phyloP scores from a whole-genome alignment of 371 early-diverging fungal species.

The Apophysomyces ossiformis region DNA sequence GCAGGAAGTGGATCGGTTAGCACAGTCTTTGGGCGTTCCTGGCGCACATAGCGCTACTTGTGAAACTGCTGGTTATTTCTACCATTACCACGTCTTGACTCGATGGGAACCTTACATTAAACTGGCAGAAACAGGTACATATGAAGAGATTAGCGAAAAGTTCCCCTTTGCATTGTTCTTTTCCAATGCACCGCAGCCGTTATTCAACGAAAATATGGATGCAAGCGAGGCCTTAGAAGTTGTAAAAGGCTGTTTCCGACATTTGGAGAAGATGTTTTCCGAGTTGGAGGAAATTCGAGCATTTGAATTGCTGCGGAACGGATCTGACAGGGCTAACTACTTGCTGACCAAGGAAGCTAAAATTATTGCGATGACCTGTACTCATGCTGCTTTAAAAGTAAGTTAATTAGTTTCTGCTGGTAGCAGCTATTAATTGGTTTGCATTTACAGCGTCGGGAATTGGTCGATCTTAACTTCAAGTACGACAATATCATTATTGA shows the following conservation, averaged over 20 bases:
- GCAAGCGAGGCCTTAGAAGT: conserved; percentile 58
- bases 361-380: conserved; percentile 96
- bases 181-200: conserved; percentile 71
- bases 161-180: conserved; percentile 91
- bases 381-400: conserved; percentile 88
- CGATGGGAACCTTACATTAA: conserved; percentile 78
- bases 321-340: conserved; percentile 87
- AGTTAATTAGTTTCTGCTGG: conserved; percentile 1
- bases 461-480: conserved; percentile 85
- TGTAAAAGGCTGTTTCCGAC: conserved; percentile 80
- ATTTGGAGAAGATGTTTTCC: conserved; percentile 73
- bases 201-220: conserved; percentile 62
- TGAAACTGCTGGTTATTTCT: conserved; percentile 93
- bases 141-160: conserved; percentile 34
- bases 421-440: background rate
- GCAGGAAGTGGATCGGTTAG: conserved; percentile 75
- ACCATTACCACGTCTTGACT: conserved; percentile 70
- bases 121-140: conserved; percentile 19
- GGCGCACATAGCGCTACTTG: conserved; percentile 92
- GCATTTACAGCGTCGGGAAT: conserved; percentile 66
- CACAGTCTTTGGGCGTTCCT: conserved; percentile 67
- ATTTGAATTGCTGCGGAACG: conserved; percentile 87
- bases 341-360: conserved; percentile 93
- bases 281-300: conserved; percentile 84
- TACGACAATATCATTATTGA: conserved; percentile 97